phyloP scores from a whole-genome alignment of 2,329 filamentous ascomycete genomes.

The Cyclaneusma minus region DNA sequence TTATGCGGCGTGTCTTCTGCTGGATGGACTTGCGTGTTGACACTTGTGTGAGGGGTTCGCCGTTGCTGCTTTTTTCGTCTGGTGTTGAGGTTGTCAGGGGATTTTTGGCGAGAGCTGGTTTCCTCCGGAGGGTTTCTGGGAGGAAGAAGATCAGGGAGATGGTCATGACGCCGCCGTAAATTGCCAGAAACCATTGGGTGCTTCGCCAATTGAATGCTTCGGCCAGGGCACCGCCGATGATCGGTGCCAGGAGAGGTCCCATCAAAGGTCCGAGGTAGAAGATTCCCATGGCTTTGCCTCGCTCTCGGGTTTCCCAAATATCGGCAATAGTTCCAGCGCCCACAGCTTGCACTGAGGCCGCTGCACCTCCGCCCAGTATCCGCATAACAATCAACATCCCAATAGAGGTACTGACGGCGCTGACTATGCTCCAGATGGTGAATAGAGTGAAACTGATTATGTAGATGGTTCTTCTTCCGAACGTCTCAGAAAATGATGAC shows the following conservation, averaged over 20 bases:
- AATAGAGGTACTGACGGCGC: conserved; percentile 54
- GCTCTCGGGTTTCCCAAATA: conserved; percentile 57
- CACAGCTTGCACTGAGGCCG: conserved; percentile 68
- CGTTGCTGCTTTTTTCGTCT: conserved; percentile 5
- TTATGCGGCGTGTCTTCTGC: conserved; percentile 35
- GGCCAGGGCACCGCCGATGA: conserved; percentile 60
- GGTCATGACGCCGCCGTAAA: conserved; percentile 47
- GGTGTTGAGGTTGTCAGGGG: conserved; percentile 1
- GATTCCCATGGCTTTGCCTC: conserved; percentile 66
- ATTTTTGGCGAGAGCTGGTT: conserved; percentile 5
- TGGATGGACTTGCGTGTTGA: conserved; percentile 48
- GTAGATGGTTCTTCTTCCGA: conserved; percentile 66
- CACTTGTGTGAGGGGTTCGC: conserved; percentile 27
- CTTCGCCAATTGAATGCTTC: conserved; percentile 57
- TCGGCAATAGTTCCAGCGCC: conserved; percentile 74
- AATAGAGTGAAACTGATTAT: conserved; percentile 60
- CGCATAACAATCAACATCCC: conserved; percentile 66
- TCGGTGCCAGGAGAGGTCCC: conserved; percentile 60
- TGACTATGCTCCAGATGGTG: conserved; percentile 52
- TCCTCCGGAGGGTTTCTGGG: conserved; percentile 41
- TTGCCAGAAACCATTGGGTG: conserved; percentile 63
- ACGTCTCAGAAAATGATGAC: conserved; percentile 60
- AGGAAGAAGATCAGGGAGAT: conserved; percentile 42
- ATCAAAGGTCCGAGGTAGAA: conserved; percentile 70
- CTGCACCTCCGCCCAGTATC: conserved; percentile 57